Conservation (phyloP, 2,329 filamentous ascomycete species). For the Penicillium sp. region DNA sequence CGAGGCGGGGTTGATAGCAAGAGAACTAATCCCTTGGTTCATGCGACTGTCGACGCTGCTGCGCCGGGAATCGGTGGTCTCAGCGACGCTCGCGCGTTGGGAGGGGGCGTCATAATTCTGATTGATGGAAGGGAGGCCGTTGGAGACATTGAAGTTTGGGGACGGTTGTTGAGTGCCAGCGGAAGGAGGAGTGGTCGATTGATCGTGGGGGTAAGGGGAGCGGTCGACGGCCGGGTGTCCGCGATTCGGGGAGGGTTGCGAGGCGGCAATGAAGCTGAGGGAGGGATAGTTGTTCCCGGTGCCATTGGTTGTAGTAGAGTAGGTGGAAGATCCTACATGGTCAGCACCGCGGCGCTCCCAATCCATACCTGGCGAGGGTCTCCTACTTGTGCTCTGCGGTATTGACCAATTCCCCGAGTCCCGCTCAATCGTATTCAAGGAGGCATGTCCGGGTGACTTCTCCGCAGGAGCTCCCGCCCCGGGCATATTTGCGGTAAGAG, state of each 20-base stretch:
- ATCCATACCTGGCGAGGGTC: conserved; percentile 14
- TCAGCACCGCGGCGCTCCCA: conserved; percentile 24
- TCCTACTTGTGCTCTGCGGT: conserved; percentile 55
- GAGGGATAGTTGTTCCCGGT: conserved; percentile 43
- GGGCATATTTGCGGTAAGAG: conserved; percentile 45
- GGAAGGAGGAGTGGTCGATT: conserved; percentile 38
- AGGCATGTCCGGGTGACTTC: conserved; percentile 43
- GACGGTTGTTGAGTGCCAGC: conserved; percentile 38
- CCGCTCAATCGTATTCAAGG: conserved; percentile 48
- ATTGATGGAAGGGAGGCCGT: conserved; percentile 55
- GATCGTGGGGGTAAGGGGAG: conserved; percentile 43
- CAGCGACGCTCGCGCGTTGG: conserved; percentile 41
- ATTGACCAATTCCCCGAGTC: conserved; percentile 60
- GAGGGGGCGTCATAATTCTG: conserved; percentile 54
- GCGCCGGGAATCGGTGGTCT: conserved; percentile 47
- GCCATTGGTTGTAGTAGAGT: conserved; percentile 47
- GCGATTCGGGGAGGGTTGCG: conserved; percentile 46
- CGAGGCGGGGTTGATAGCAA: conserved; percentile 47
- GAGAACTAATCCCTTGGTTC: conserved; percentile 48
- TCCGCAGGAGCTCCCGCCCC: conserved; percentile 33
- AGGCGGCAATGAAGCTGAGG: conserved; percentile 44
- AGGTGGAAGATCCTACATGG: conserved; percentile 45
- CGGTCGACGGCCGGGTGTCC: conserved; percentile 39
- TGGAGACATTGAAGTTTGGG: conserved; percentile 38
- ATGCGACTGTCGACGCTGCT: conserved; percentile 50